Base-by-base conservation (phyloP, 148 eudicot species). In the Euryodendron excelsum region DNA sequence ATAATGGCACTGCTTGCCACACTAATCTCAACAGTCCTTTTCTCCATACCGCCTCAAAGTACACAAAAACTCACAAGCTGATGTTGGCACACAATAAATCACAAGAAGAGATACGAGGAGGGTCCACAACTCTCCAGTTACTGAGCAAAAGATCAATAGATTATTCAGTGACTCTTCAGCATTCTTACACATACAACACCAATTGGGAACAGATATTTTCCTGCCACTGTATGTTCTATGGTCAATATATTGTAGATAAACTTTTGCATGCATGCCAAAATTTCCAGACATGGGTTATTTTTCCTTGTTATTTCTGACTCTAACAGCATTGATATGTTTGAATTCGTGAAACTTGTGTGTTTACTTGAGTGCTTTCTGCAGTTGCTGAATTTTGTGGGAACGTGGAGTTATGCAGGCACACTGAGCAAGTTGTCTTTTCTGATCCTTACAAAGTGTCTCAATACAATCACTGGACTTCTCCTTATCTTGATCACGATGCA, bases 311-410 rank as follows among this genome's bases (percentile, higher is more conserved):
- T 27, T 28, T 7, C 1, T 6, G 58, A 25, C 20, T 30, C 44
- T 59, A 33, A 31, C 13, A 4, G 45, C 23, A 55, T 36, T 33
- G 25, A 36, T 31, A 2, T 20, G 52, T 3, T 53, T 55, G 37
- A 53, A 52, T 63, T 63, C 60, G 14, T 33, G 11, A 45, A 56
- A 56, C 59, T 76, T 31, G 12, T 76, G 44, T 39, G 56, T 37
- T 61, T 69, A 68, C 53, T 63, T 74, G n/a, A 69, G 37, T 77
- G 65, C 58, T 77, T 77, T 81, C 4, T 85, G 80, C 93, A 95
- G 99, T 95, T 78, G 93, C 99, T 65, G 92, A 95, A 69, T 95
- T 74, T 86, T 95, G 97, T 78, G 97, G 92, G 68, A 93, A 95
- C 72, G 93, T 93, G 94, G 99, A 95, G 91, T 36, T 95, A 80